These are phyloP conservation scores for Paramecium octaurelia DNA, from an alignment of 73 alveolate species.

Conservation along the genomic window DNA sequence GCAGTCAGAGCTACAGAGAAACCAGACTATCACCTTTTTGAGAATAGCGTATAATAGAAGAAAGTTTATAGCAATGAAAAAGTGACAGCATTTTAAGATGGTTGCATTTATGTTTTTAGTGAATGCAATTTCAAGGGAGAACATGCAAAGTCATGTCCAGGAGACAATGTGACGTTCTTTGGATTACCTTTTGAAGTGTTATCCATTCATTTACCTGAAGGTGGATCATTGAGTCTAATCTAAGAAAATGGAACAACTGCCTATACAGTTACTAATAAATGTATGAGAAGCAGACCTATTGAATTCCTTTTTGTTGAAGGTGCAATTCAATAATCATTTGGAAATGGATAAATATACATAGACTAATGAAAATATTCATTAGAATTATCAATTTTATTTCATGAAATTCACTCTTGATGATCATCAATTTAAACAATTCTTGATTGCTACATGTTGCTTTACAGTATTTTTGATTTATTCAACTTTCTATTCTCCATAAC, in stretches of 20 bases:
- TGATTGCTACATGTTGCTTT: background rate
- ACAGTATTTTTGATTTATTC: background rate
- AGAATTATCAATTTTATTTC: background rate
- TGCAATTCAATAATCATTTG: background rate
- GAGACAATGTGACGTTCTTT: background rate
- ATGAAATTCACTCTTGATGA: background rate
- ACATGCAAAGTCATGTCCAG: background rate
- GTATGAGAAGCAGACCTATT: background rate
- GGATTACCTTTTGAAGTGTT: background rate
- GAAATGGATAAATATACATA: background rate
- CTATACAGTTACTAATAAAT: background rate
- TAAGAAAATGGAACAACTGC: background rate
- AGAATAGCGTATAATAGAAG: background rate
- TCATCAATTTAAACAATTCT: slow-evolving; percentile 9
- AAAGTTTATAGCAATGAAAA: background rate
- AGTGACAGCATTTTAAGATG: background rate
- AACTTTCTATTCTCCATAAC: background rate
- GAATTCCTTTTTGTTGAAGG: background rate
- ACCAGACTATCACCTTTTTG: background rate
- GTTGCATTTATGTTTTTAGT: background rate
- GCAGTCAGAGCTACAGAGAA: background rate
- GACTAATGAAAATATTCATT: background rate
- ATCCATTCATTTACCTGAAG: background rate
- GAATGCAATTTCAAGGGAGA: background rate
- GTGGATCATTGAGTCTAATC: background rate